phyloP scores from a whole-genome alignment of 768 basidiomycete species.

The Trametes maxima region DNA sequence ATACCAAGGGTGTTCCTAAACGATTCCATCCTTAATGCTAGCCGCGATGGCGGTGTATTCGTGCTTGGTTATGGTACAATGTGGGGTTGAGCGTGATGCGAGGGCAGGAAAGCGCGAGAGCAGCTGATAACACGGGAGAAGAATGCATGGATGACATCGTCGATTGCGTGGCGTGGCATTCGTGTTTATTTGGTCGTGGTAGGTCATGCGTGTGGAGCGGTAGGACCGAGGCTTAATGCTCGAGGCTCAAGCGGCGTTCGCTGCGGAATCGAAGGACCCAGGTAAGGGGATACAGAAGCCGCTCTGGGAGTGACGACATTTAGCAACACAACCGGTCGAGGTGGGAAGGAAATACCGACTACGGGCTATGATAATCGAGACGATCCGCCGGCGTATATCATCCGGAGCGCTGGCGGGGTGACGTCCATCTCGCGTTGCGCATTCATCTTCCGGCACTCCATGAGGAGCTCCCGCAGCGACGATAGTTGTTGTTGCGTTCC shows the following conservation, averaged over 20 bases:
- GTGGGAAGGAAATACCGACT: slow-evolving; percentile 5
- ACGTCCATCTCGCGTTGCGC: slow-evolving; percentile 20
- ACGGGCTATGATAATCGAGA: slow-evolving; percentile 17
- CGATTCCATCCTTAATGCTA: too few species aligned
- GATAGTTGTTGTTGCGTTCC: slow-evolving; percentile 35
- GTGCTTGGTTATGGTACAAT: slow-evolving; percentile 4
- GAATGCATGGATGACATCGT: not conserved
- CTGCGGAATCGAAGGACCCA: not conserved
- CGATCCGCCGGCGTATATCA: slow-evolving; percentile 14
- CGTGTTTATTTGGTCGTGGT: not conserved
- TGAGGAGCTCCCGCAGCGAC: slow-evolving; percentile 56
- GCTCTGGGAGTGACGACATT: not conserved
- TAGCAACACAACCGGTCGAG: not conserved
- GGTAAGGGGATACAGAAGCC: not conserved
- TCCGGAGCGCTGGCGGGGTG: slow-evolving; percentile 15
- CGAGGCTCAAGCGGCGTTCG: not conserved
- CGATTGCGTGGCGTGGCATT: slow-evolving; percentile 4
- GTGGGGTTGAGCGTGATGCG: not conserved
- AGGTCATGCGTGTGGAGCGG: slow-evolving; percentile 1
- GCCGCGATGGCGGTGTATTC: not conserved
- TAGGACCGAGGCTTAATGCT: not conserved
- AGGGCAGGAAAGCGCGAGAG: slow-evolving; percentile 14
- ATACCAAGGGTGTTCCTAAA: too few species aligned
- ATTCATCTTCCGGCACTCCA: slow-evolving; percentile 54
- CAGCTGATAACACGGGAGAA: slow-evolving; percentile 9